These are phyloP conservation scores for Shiraia sp. DNA, from an alignment of 2,329 filamentous ascomycete species.

Conservation along the genomic window DNA sequence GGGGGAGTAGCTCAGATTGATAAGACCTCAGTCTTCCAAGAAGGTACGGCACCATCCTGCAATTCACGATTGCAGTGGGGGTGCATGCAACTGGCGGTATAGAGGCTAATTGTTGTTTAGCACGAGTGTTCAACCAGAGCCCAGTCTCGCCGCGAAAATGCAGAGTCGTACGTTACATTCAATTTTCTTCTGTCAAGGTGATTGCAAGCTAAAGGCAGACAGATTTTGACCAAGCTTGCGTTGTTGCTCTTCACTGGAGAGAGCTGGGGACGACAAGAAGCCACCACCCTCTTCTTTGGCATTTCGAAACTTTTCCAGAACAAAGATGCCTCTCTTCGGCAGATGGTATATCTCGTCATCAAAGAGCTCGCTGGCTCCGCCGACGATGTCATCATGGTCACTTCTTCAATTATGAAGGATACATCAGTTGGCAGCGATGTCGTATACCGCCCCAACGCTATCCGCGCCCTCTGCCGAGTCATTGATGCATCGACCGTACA, in stretches of 20 bases:
- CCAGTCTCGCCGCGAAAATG: constrained; percentile 97
- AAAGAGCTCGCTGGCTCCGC: constrained; percentile 96
- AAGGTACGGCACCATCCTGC: constrained; percentile 66
- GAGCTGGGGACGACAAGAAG: constrained; percentile 95
- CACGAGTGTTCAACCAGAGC: constrained; percentile 95
- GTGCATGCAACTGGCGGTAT: constrained; percentile 10
- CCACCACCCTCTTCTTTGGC: constrained; percentile 96
- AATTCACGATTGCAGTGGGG: constrained; percentile 2
- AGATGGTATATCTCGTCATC: constrained; percentile 98
- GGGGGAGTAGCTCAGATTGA: constrained; percentile 97
- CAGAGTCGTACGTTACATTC: constrained; percentile 68
- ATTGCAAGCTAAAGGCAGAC: constrained; percentile 2
- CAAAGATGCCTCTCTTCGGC: constrained; percentile 94
- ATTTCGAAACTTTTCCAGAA: constrained; percentile 99
- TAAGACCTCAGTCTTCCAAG: constrained; percentile 96
- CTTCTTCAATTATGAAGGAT: constrained; percentile 99
- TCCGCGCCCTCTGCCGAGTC: constrained; percentile 91
- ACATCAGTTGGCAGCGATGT: constrained; percentile 93
- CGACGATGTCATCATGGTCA: constrained; percentile 99
- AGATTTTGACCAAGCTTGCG: constrained; percentile 85
- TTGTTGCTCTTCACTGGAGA: constrained; percentile 96
- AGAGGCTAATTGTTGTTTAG: constrained; percentile 54
- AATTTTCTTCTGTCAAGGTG: background rate
- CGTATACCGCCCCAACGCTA: constrained; percentile 83
- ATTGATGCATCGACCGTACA: constrained; percentile 95